Percentiles rank a stretch among this genome's conserved stretches.
Evolutionary conservation across 1,139 yeast genomes (phyloP).

Genomic region (Blastobotrys illinoisensis): DNA sequence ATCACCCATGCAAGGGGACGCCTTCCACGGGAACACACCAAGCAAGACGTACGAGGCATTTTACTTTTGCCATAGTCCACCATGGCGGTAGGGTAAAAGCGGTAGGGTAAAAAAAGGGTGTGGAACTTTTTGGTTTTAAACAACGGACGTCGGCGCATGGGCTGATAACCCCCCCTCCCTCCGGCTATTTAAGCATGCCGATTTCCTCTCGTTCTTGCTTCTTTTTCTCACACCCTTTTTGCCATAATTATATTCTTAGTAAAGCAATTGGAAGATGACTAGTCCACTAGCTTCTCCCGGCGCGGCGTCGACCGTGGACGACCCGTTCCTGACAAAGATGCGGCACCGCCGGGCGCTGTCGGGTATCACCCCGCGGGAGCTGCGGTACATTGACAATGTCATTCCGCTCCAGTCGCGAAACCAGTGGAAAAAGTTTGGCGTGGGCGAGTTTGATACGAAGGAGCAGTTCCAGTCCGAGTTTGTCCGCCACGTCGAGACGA

Average conservation of each 20-base stretch:
- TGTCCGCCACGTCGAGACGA: slow-evolving; percentile 82
- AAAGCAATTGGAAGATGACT: slow-evolving; percentile 3
- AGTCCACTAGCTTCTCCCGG: slow-evolving; percentile 11
- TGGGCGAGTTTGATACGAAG: slow-evolving; percentile 44
- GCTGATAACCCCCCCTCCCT: neutral
- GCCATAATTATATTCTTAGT: neutral
- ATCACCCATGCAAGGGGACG: neutral
- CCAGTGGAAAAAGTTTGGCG: slow-evolving; percentile 65
- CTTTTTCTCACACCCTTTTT: neutral
- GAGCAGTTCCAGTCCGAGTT: slow-evolving; percentile 67
- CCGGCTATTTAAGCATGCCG: neutral
- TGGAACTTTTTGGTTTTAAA: neutral
- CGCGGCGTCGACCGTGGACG: slow-evolving; percentile 13
- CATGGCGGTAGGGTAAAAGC: neutral
- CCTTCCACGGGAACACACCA: neutral
- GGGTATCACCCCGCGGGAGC: slow-evolving; percentile 88
- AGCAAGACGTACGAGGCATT: neutral
- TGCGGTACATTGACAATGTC: slow-evolving; percentile 71
- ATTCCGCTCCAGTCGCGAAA: slow-evolving; percentile 76
- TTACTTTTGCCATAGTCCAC: neutral
- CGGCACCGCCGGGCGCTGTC: slow-evolving; percentile 61
- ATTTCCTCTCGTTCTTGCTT: neutral
- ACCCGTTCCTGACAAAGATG: slow-evolving; percentile 17
- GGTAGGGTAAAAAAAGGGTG: too few relatives aligned
- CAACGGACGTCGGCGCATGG: neutral